phyloP scores from a whole-genome alignment of 2,329 filamentous ascomycete species.

The Calonectria henricotiae region DNA sequence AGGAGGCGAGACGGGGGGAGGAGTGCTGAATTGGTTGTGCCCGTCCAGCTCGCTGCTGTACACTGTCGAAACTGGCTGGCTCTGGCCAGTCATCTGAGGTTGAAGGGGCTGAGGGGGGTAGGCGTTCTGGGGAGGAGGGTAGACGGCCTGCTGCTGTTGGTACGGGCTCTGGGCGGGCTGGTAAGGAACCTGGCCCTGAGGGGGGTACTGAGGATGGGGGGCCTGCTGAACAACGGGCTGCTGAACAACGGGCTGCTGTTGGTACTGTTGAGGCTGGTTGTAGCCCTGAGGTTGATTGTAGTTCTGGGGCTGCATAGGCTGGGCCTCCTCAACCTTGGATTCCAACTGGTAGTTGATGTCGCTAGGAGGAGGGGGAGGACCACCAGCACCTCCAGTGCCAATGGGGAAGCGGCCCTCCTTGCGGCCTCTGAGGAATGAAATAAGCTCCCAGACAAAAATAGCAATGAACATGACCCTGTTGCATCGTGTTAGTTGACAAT shows the following conservation, averaged over 20 bases:
- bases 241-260: constrained; percentile 11
- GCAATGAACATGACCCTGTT: constrained; percentile 61
- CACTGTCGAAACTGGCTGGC: constrained; percentile 20
- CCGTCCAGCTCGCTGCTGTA: constrained; percentile 42
- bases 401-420: constrained; percentile 59
- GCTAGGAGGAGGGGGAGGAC: constrained; percentile 20
- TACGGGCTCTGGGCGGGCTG: constrained; percentile 52
- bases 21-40: constrained; percentile 41
- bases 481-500: constrained; percentile 23
- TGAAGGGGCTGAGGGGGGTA: constrained; percentile 47
- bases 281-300: constrained; percentile 45
- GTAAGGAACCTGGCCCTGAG: constrained; percentile 39
- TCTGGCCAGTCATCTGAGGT: constrained; percentile 32
- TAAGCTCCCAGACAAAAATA: constrained; percentile 58
- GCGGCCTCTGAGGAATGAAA: constrained; percentile 57
- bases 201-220: constrained; percentile 29
- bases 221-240: constrained; percentile 37
- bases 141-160: constrained; percentile 52
- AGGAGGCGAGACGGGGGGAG: constrained; percentile 40
- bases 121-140: constrained; percentile 46
- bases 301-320: constrained; percentile 45
- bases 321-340: constrained; percentile 53
- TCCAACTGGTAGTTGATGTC: constrained; percentile 57
- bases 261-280: constrained; percentile 43
- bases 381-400: constrained; percentile 28